Conservation (phyloP, 1,284 basidiomycete species). For the Moniliophthora roreri region DNA sequence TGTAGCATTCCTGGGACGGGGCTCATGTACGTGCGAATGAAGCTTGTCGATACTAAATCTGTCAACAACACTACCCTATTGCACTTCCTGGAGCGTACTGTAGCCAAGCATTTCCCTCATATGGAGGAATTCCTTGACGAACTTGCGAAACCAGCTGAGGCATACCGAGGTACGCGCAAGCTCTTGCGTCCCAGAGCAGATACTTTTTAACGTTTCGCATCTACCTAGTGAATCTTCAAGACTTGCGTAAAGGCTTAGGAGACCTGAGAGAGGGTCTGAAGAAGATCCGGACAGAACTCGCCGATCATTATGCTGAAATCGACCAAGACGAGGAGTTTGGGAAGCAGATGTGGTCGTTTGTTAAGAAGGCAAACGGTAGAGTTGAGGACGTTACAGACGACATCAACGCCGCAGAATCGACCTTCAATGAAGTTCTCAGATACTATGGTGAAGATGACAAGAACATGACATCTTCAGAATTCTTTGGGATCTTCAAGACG, state of each 20-base stretch:
- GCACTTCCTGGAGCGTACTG: conserved; percentile 92
- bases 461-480: conserved; percentile 79
- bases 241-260: conserved; percentile 70
- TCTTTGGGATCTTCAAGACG: conserved; percentile 94
- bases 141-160: conserved; percentile 86
- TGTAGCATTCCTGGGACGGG: background rate
- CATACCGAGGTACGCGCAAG: conserved; percentile 75
- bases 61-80: conserved; percentile 90
- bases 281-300: conserved; percentile 75
- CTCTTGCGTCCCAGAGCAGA: background rate
- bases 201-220: background rate
- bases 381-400: conserved; percentile 84
- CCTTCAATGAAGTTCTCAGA: conserved; percentile 78
- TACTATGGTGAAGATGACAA: conserved; percentile 94
- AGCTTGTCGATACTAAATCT: conserved; percentile 98
- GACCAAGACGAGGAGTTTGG: conserved; percentile 77
- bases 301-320: conserved; percentile 75
- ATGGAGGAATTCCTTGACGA: conserved; percentile 92
- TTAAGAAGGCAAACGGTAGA: conserved; percentile 70
- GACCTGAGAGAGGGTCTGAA: conserved; percentile 81
- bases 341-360: conserved; percentile 88
- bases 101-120: conserved; percentile 85
- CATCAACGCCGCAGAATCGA: conserved; percentile 79
- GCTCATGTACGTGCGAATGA: background rate
- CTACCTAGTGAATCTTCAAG: conserved; percentile 68